A percentile compares a stretch with the other conserved stretches of the same genome.
Evolutionary conservation across 176 grass and related monocot species (phyloP).

Genomic region (Musa acuminata): DNA sequence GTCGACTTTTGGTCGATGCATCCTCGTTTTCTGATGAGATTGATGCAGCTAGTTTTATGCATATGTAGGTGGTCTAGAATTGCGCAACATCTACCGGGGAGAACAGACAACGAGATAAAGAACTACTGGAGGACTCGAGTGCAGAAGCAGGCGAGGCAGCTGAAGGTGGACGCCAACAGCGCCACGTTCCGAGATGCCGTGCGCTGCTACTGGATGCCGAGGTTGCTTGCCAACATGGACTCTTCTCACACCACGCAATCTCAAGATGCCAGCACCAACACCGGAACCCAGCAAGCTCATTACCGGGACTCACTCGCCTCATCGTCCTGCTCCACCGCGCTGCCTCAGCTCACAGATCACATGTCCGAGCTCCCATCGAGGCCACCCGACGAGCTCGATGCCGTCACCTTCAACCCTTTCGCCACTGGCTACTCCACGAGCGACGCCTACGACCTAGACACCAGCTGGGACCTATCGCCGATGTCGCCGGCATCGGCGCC

Average conservation of each 20-base stretch:
- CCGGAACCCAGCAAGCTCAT: background rate
- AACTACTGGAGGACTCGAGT: background rate
- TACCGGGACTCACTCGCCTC: background rate
- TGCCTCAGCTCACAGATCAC: background rate
- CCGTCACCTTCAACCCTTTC: background rate
- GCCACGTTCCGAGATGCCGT: background rate
- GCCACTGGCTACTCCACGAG: background rate
- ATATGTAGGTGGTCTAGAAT: background rate
- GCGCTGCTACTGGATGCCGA: background rate
- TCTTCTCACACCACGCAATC: background rate
- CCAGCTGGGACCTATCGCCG: background rate
- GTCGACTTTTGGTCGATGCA: background rate
- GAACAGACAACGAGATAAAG: background rate
- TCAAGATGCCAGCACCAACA: background rate
- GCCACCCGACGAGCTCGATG: background rate
- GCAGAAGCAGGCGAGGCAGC: constrained; percentile 1
- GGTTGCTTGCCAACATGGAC: background rate
- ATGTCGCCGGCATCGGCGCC: background rate
- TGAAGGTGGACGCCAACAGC: background rate
- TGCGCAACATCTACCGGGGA: background rate
- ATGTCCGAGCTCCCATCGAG: background rate
- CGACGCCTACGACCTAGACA: background rate
- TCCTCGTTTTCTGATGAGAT: background rate
- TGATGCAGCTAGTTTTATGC: background rate
- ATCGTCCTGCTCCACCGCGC: background rate